Evolutionary conservation across 2,329 filamentous ascomycete species (phyloP).

Genomic region (Colletotrichum siamense): DNA sequence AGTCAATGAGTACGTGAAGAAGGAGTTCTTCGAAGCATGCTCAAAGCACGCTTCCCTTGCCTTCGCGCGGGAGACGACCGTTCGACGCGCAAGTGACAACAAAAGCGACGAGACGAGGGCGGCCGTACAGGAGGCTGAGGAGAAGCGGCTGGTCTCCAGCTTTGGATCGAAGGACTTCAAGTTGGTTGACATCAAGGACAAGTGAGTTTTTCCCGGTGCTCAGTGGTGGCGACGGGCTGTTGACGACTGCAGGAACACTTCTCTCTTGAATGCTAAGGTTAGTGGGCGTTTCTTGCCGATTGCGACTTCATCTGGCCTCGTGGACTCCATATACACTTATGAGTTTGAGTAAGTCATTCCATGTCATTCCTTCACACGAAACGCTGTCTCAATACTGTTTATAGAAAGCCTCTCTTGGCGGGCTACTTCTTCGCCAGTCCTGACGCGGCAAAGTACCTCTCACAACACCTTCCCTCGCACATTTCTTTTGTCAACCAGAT

Average conservation of each 20-base stretch:
- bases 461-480: slow-evolving; percentile 58
- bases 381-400: not conserved
- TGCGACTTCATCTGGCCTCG: slow-evolving; percentile 15
- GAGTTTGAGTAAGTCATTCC: slow-evolving; percentile 5
- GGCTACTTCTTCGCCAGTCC: slow-evolving; percentile 59
- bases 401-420: slow-evolving; percentile 35
- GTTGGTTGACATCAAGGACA: slow-evolving; percentile 15
- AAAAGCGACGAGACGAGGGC: slow-evolving; percentile 24
- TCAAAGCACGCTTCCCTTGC: slow-evolving; percentile 30
- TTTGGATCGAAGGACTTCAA: slow-evolving; percentile 19
- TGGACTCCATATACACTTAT: not conserved
- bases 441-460: slow-evolving; percentile 61
- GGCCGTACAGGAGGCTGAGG: slow-evolving; percentile 29
- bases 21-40: slow-evolving; percentile 51
- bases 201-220: slow-evolving; percentile 23
- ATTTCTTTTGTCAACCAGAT: slow-evolving; percentile 63
- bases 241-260: not conserved
- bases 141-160: slow-evolving; percentile 23
- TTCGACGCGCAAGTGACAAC: slow-evolving; percentile 23
- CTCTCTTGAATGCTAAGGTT: slow-evolving; percentile 15
- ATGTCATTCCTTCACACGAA: no score
- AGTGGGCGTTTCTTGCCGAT: slow-evolving; percentile 31
- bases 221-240: slow-evolving; percentile 24
- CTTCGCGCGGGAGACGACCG: slow-evolving; percentile 32
- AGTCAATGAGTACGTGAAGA: slow-evolving; percentile 68